Conservation (phyloP, 495 filamentous ascomycete genomes). For the Aspergillus indologenus region DNA sequence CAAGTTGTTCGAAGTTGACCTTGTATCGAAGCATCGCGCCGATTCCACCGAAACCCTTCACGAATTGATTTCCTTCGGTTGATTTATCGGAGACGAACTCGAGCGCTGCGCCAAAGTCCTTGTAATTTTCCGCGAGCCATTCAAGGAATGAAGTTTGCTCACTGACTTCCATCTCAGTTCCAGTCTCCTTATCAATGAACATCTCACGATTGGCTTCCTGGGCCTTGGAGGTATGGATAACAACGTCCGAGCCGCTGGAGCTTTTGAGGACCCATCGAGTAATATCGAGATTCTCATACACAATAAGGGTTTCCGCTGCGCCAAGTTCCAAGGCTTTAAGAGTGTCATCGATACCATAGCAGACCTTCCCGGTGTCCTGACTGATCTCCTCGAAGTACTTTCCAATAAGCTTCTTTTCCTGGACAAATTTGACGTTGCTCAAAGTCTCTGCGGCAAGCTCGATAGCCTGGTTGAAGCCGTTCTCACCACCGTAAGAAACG, state of each 20-base stretch:
- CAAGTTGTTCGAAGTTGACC: slow-evolving; percentile 99
- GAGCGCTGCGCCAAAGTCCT: slow-evolving; percentile 92
- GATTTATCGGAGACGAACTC: slow-evolving; percentile 98
- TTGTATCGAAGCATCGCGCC: slow-evolving; percentile 97
- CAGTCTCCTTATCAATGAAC: slow-evolving; percentile 92
- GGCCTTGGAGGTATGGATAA: slow-evolving; percentile 83
- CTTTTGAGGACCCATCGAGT: slow-evolving; percentile 87
- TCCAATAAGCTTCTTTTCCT: slow-evolving; percentile 99
- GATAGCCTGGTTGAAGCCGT: slow-evolving; percentile 99
- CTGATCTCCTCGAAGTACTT: slow-evolving; percentile 99
- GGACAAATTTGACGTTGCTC: slow-evolving; percentile 98
- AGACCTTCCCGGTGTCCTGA: slow-evolving; percentile 91
- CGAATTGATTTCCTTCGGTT: slow-evolving; percentile 98
- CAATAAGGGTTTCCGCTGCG: slow-evolving; percentile 89
- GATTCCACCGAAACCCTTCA: slow-evolving; percentile 98
- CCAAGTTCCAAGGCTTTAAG: slow-evolving; percentile 96
- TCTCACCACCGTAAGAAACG: slow-evolving; percentile 97
- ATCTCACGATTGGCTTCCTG: slow-evolving; percentile 77
- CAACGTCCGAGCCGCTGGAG: slow-evolving; percentile 62
- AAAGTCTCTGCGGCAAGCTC: slow-evolving; percentile 94
- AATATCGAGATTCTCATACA: slow-evolving; percentile 96
- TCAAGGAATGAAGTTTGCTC: slow-evolving; percentile 89
- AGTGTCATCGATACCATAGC: slow-evolving; percentile 97
- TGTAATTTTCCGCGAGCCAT: slow-evolving; percentile 97
- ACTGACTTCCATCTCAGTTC: slow-evolving; percentile 92